Evolutionary conservation across 768 basidiomycete species (phyloP), one percentile per base, ranked within the genome.

Genomic region (Lentinula raphanica): DNA sequence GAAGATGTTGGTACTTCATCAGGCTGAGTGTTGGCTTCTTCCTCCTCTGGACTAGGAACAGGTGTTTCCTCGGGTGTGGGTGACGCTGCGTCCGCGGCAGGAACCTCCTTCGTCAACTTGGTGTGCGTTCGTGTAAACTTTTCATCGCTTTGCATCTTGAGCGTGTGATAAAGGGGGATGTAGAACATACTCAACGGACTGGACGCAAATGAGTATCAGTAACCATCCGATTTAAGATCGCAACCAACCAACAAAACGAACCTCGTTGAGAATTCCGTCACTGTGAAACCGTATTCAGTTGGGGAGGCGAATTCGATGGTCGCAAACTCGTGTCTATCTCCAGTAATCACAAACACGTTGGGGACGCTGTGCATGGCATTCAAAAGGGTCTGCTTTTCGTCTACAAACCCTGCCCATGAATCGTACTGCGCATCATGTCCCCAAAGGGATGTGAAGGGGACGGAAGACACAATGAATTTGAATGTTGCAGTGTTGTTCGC

Each of bases 311-410:
- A 87, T 69, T 86, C 82, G 62, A 90, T 78, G 4, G 81, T 82
- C 1, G 88, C 88, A 64, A 90, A 91, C 70, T 91, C 89, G 67
- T 92, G 90, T 21, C 89, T 77, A 66, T 90, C 90, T 7, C 88
- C 89, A 2, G 83, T 85, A 45, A 91, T 70, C 51, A 91, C 66
- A 65, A 87, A 71, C 46, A 89, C 81, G 63, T 91, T 90, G 0
- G 87, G 86, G 11, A 90, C 83, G 23, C 81, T 76, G 59, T 85
- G 80, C 40, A 92, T 71, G 0, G 79, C 74, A 23, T 76, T 69
- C 28, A 92, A 74, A 12, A 92, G 69, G 0, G 76, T 69, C 13
- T 77, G 73, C 63, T 87, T 84, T 69, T 91, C 89, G 13, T 67
- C 66, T 3, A 76, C 70, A 69, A 80, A 90, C 0, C 71, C 86